A percentile compares a stretch with the other conserved stretches of the same genome.
Evolutionary conservation across 2,329 filamentous ascomycete species (phyloP).

Genomic region (Trichoderma atrobrunneum): DNA sequence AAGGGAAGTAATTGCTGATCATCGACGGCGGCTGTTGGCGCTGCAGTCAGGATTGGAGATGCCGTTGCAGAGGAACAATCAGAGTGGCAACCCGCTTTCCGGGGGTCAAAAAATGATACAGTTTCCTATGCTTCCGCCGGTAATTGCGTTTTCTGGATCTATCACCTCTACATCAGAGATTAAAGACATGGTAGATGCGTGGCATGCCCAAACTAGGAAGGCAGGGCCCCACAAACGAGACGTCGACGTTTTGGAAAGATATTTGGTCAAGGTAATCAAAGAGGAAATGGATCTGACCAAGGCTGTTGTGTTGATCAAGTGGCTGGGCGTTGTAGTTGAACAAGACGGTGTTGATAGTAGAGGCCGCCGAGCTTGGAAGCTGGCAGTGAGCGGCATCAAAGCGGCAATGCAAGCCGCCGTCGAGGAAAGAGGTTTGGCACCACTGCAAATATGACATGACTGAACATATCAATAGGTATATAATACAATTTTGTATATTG

Average conservation of each 20-base stretch:
- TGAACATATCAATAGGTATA: background rate
- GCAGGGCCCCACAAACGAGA: constrained; percentile 80
- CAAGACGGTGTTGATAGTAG: constrained; percentile 39
- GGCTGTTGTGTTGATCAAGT: constrained; percentile 65
- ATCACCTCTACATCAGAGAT: constrained; percentile 56
- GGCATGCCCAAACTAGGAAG: constrained; percentile 68
- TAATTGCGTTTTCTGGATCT: constrained; percentile 45
- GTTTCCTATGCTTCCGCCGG: constrained; percentile 47
- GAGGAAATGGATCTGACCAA: constrained; percentile 80
- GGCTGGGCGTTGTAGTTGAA: constrained; percentile 59
- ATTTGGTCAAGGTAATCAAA: constrained; percentile 66
- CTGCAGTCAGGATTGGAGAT: constrained; percentile 51
- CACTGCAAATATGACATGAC: constrained; percentile 40
- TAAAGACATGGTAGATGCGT: constrained; percentile 69
- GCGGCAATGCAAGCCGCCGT: constrained; percentile 55
- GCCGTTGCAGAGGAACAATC: constrained; percentile 28
- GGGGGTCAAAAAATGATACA: constrained; percentile 43
- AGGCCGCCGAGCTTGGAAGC: constrained; percentile 47
- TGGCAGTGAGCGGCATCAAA: constrained; percentile 45
- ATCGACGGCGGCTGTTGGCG: constrained; percentile 55
- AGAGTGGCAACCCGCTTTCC: constrained; percentile 27
- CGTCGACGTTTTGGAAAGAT: constrained; percentile 69
- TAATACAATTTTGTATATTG: background rate
- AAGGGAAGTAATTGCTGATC: constrained; percentile 73
- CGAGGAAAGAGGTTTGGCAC: constrained; percentile 53